A percentile compares a stretch with the other conserved stretches of the same genome.
Evolutionary conservation across 768 basidiomycete genomes (phyloP).

Genomic region (Mycena pura): DNA sequence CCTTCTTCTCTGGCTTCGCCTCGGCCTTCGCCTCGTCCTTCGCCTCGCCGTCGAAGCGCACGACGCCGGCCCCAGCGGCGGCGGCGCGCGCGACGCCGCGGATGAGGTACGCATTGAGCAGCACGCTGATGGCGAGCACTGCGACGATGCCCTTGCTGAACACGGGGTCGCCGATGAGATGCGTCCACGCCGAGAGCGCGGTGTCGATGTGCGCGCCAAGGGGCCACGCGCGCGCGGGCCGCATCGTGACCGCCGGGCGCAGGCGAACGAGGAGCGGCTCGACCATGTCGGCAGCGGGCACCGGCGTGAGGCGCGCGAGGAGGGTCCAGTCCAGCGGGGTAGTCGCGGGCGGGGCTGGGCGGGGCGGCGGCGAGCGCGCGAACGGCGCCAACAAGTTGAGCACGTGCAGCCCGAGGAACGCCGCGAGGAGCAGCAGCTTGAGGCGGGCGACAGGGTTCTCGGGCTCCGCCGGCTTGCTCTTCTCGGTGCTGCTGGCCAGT

Average conservation of each 20-base stretch:
- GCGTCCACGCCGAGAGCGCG: constrained; percentile 65
- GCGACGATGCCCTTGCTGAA: constrained; percentile 95
- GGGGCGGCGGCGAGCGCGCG: constrained; percentile 1
- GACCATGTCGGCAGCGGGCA: background rate
- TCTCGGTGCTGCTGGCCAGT: constrained; percentile 26
- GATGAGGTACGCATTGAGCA: constrained; percentile 91
- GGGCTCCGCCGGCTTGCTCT: constrained; percentile 46
- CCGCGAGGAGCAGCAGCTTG: constrained; percentile 89
- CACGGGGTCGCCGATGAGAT: constrained; percentile 92
- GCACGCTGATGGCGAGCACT: constrained; percentile 82
- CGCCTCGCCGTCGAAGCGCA: constrained; percentile 31
- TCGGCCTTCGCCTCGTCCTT: constrained; percentile 17
- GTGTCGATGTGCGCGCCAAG: constrained; percentile 31
- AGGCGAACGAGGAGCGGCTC: constrained; percentile 34
- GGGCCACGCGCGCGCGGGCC: background rate
- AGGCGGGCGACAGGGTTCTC: constrained; percentile 87
- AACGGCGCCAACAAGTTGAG: constrained; percentile 94
- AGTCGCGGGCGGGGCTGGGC: constrained; percentile 10
- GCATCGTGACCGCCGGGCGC: constrained; percentile 20
- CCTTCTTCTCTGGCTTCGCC: constrained; percentile 19
- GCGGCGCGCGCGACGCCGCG: constrained; percentile 68
- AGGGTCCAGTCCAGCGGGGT: constrained; percentile 16
- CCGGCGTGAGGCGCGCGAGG: constrained; percentile 19
- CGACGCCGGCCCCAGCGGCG: constrained; percentile 24
- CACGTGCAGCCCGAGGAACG: constrained; percentile 90